Conservation (phyloP, 306 rosid species). For the Psophocarpus tetragonolobus region DNA sequence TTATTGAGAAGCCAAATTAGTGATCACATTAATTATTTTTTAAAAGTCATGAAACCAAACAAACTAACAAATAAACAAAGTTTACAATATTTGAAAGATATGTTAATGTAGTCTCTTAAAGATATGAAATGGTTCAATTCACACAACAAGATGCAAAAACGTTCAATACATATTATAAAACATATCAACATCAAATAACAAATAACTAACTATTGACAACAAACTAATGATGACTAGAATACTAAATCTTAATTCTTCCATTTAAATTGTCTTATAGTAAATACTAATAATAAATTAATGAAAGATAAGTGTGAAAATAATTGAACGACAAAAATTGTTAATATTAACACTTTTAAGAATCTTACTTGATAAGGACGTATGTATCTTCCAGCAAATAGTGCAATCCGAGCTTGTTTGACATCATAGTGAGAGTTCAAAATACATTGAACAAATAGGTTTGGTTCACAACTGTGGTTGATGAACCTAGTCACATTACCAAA, state of each 20-base stretch:
- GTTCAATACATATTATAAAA: too few species aligned
- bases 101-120: background rate
- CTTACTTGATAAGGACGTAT: slow-evolving; percentile 20
- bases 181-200: background rate
- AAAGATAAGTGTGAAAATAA: background rate
- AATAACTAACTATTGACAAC: background rate
- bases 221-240: background rate
- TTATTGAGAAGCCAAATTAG: background rate
- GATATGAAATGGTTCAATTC: too few species aligned
- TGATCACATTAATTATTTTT: background rate
- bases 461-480: slow-evolving; percentile 32
- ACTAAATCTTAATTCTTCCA: background rate
- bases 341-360: background rate
- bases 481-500: slow-evolving; percentile 28
- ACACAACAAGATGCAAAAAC: too few species aligned
- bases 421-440: background rate
- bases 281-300: background rate
- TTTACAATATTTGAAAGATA: too few species aligned
- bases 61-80: too few species aligned
- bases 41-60: background rate
- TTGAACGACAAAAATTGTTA: background rate
- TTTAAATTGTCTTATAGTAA: background rate
- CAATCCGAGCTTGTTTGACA: slow-evolving; percentile 14
- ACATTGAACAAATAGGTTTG: slow-evolving; percentile 27
- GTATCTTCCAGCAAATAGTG: background rate